Evolutionary conservation across 257 asterid genomes (phyloP), one percentile per base, ranked within the genome.

Genomic region (Perilla frutescens): DNA sequence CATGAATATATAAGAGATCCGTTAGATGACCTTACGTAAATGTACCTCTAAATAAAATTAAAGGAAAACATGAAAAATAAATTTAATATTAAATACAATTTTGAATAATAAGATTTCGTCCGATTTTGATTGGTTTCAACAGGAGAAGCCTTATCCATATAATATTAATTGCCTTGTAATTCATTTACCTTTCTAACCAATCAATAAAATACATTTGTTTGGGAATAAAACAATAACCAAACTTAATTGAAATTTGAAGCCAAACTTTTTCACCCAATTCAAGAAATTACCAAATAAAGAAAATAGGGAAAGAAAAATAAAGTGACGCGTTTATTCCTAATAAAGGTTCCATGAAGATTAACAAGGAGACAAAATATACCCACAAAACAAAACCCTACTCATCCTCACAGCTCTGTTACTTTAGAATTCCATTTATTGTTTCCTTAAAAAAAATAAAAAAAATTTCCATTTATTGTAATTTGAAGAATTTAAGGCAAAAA

Each of bases 201-300:
- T 43, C 9, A 7, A 43, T 7, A 0, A 9, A 1, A 43, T 2
- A 43, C 14, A 10, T 8, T 1, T 11, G 2, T 12, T 9, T 13
- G 12, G 6, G 12, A 13, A 48, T 10, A 14, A 48, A 48, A 48
- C 54, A 48, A 13, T 63, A 4, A 43, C 53, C 37, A 63, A 47
- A 66, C 45, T 9, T 13, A 48, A 49, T 66, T 32, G 58, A 65
- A 47, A 65, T 65, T 66, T 66, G 59, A 66, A 64, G 44, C 70
- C 26, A 64, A 64, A 64, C 70, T 43, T 64, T 64, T 31, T 11
- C 59, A 43, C 59, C 71, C 45, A 48, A 47, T 48, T 65, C 58
- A 58, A 32, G 45, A 26, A 31, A 32, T 47, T 48, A 6, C 60
- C 41, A 13, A 39, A 61, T 0, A 12, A 39, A 9, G 40, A 45